These are phyloP conservation scores for Hyphopichia fennica DNA, from an alignment of 1,139 yeast species.

Conservation along the genomic window DNA sequence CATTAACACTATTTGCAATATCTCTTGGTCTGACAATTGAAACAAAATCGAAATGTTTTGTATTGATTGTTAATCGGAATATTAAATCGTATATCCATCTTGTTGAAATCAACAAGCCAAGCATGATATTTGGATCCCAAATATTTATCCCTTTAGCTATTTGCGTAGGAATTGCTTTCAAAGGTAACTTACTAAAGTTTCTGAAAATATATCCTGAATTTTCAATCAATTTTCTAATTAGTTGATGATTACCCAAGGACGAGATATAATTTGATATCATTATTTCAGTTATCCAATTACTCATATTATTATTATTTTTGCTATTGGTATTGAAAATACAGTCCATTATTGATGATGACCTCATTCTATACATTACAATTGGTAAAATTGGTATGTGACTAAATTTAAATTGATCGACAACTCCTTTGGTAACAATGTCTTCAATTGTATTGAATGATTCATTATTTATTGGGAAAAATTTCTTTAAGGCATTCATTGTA, in stretches of 20 bases:
- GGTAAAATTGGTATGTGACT: slow-evolving; percentile 44
- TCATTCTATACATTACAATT: slow-evolving; percentile 38
- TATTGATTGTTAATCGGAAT: slow-evolving; percentile 43
- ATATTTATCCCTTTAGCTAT: slow-evolving; percentile 26
- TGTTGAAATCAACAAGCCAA: slow-evolving; percentile 35
- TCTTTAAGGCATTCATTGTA: background rate
- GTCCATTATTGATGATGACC: slow-evolving; percentile 34
- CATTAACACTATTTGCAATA: slow-evolving; percentile 33
- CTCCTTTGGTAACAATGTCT: slow-evolving; percentile 33
- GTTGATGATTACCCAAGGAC: slow-evolving; percentile 39
- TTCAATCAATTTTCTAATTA: slow-evolving; percentile 18
- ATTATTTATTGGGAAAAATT: slow-evolving; percentile 9
- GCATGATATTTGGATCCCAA: slow-evolving; percentile 31
- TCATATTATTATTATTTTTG: slow-evolving; percentile 10
- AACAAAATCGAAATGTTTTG: slow-evolving; percentile 40
- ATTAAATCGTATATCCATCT: slow-evolving; percentile 40
- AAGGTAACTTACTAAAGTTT: background rate
- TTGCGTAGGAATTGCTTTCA: slow-evolving; percentile 4
- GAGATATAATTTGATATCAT: slow-evolving; percentile 40
- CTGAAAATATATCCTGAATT: slow-evolving; percentile 13
- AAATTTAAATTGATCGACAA: slow-evolving; percentile 41
- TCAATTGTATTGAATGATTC: slow-evolving; percentile 32
- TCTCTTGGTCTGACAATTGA: slow-evolving; percentile 34
- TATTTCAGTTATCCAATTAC: slow-evolving; percentile 32
- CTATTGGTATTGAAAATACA: slow-evolving; percentile 25